Conservation (phyloP, 148 eudicot genomes). For the Diospyros lotus region DNA sequence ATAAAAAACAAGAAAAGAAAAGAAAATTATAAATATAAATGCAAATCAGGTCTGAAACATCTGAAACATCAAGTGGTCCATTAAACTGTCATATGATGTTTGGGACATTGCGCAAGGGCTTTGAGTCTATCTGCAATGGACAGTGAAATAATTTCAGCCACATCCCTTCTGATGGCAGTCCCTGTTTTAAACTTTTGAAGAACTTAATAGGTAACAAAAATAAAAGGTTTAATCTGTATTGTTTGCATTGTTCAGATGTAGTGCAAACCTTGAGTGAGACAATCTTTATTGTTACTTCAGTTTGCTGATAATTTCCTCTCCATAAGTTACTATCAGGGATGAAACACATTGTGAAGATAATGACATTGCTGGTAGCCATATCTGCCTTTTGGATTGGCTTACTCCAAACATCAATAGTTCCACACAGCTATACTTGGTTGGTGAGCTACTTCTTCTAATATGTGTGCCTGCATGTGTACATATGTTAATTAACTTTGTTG, state of each 20-base stretch:
- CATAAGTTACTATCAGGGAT: conserved; percentile 23
- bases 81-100: conserved; percentile 32
- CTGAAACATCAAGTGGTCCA: neutral
- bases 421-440: conserved; percentile 77
- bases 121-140: conserved; percentile 25
- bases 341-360: conserved; percentile 88
- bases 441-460: conserved; percentile 35
- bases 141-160: neutral
- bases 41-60: too few species aligned
- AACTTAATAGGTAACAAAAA: too few species aligned
- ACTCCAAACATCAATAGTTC: conserved; percentile 52
- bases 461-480: too few species aligned
- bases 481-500: too few species aligned
- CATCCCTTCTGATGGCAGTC: conserved; percentile 15
- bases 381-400: conserved; percentile 71
- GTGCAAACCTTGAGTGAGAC: neutral
- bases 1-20: too few species aligned
- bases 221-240: too few species aligned
- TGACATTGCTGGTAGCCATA: conserved; percentile 59
- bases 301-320: neutral
- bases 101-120: conserved; percentile 51
- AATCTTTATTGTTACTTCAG: neutral
- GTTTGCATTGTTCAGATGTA: too few species aligned
- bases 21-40: too few species aligned
- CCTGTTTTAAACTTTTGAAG: neutral